Evolutionary conservation across 805 yeast species (phyloP), one percentile per base, ranked within the genome.

Genomic region (Kregervanrija fluxuum): DNA sequence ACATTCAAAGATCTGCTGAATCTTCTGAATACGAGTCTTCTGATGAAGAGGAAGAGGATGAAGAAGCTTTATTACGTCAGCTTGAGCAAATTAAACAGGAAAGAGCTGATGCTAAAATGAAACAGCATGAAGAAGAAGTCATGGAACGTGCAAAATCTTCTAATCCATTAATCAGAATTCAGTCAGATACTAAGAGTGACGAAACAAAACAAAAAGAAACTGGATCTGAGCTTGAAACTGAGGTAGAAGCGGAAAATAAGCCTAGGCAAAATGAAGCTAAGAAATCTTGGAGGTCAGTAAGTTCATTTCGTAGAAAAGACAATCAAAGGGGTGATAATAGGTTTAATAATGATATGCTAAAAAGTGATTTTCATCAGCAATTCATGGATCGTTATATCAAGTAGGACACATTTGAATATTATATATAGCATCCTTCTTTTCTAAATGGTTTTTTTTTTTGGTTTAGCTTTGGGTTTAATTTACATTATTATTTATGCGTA

Each of bases 21-120:
- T 46, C 37, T 3, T 56, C 54, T 8, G 60, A 51, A 9, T 67
- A 67, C 11, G 56, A 50, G 15, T 55, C 41, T 4, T 9, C 10
- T 8, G 72, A 63, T 30, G 62, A 69, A 28, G 75, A 74, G 37
- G 66, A 70, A 40, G 80, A 76, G 33, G 79, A 75, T 28, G 80
- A 73, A n/a, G 80, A 70, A 32, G 85, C 62, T n/a, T 56, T 73
- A 4, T 37, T 70, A 30, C 49, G 54, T 45, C 76, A 73, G 46
- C 53, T 71, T 33, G 66, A 62, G 35, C 65, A 65, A 45, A 55
- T 73, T 30, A 66, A 64, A 43, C 54, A 55, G 38, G 72, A 67
- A 48, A 55, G 62, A 37, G 61, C 61, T 45, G 54, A 54, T 32
- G 54, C 54, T 22, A 54, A 49, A 41, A 44, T 48, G 38, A 47